Conservation (phyloP, 192 early-diverging fungal species). For the Phycomyces blakesleeanus region DNA sequence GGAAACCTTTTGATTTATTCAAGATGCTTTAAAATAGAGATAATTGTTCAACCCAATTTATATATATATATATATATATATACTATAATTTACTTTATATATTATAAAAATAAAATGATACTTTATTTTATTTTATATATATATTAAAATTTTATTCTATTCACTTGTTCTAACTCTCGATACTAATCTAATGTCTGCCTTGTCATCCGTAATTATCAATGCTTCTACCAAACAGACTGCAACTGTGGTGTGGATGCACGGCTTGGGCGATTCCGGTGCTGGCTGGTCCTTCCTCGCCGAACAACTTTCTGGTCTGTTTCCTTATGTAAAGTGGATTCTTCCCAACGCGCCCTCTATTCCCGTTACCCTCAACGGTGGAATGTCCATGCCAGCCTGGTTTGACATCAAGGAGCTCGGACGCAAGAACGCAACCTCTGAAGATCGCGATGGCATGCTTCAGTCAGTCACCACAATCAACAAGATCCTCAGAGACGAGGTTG, state of each 20-base stretch:
- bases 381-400: slow-evolving; percentile 86
- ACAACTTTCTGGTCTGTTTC: slow-evolving; percentile 55
- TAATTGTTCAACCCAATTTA: too few species aligned
- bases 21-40: too few species aligned
- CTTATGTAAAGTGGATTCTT: slow-evolving; percentile 87
- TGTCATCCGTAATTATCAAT: slow-evolving; percentile 40
- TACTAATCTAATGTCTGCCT: slow-evolving; percentile 7
- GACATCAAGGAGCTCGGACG: slow-evolving; percentile 61
- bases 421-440: slow-evolving; percentile 49
- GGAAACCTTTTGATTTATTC: too few species aligned
- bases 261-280: slow-evolving; percentile 57
- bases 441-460: slow-evolving; percentile 66
- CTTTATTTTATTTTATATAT: too few species aligned
- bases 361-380: slow-evolving; percentile 78
- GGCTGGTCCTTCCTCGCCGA: slow-evolving; percentile 55
- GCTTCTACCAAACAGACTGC: slow-evolving; percentile 47
- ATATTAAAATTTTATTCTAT: slow-evolving; percentile 4
- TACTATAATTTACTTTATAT: too few species aligned
- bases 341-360: slow-evolving; percentile 75
- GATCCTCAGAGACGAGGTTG: slow-evolving; percentile 71
- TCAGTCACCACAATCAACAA: slow-evolving; percentile 56
- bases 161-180: background rate
- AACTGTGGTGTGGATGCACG: slow-evolving; percentile 55
- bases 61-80: too few species aligned
- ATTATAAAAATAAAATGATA: too few species aligned